Conservation (phyloP, 1,284 basidiomycete species). For the Cryptococcus sp. region DNA sequence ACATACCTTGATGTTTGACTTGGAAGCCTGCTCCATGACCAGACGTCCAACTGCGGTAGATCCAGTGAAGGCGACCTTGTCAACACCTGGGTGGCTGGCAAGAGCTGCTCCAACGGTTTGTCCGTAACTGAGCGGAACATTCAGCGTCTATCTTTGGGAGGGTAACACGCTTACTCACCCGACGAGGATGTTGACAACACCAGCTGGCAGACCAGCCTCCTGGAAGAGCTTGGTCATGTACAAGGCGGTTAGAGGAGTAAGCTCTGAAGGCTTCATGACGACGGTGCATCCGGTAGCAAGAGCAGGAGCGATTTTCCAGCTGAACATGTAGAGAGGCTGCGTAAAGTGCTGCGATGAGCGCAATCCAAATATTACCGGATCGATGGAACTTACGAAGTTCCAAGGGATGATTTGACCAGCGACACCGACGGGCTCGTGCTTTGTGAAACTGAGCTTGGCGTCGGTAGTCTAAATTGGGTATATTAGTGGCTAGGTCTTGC, state of each 20-base stretch:
- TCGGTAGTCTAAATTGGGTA: slow-evolving; percentile 58
- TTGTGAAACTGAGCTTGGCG: slow-evolving; percentile 72
- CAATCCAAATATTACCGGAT: slow-evolving; percentile 1
- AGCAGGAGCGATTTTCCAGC: slow-evolving; percentile 83
- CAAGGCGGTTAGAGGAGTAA: slow-evolving; percentile 73
- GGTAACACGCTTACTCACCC: slow-evolving; percentile 13
- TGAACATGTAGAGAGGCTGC: slow-evolving; percentile 64
- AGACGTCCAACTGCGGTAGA: slow-evolving; percentile 59
- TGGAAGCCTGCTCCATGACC: slow-evolving; percentile 59
- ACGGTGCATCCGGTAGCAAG: slow-evolving; percentile 81
- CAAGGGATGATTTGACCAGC: slow-evolving; percentile 74
- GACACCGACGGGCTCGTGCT: slow-evolving; percentile 93
- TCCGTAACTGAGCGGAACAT: slow-evolving; percentile 60
- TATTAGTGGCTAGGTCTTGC: neutral
- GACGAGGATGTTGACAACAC: slow-evolving; percentile 68
- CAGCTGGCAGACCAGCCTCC: slow-evolving; percentile 65
- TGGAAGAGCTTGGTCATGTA: slow-evolving; percentile 55
- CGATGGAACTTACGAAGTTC: slow-evolving; percentile 57
- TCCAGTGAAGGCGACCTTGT: slow-evolving; percentile 63
- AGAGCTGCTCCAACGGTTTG: slow-evolving; percentile 67
- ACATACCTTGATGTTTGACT: slow-evolving; percentile 57
- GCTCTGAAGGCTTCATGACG: slow-evolving; percentile 85
- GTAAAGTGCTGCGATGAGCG: neutral
- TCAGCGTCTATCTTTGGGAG: neutral
- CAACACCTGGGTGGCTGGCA: slow-evolving; percentile 55